Conservation (phyloP, 257 asterid species). For the Linderniella brevidens region DNA sequence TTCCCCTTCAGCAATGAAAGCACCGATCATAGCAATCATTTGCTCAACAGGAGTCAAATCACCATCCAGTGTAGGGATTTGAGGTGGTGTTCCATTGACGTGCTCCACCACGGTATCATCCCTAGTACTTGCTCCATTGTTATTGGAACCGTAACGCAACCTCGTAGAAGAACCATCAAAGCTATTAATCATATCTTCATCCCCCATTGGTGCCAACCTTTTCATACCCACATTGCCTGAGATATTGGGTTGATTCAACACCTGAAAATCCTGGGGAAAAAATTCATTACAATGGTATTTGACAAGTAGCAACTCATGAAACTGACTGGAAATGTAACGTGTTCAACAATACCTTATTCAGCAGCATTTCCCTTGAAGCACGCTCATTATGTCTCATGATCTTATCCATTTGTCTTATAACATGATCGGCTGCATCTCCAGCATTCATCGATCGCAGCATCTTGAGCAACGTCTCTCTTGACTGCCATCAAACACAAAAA, state of each 20-base stretch:
- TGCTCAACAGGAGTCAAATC: conserved; percentile 66
- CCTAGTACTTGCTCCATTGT: conserved; percentile 17
- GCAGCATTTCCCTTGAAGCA: conserved; percentile 58
- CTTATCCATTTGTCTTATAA: conserved; percentile 72
- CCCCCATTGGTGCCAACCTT: conserved; percentile 37
- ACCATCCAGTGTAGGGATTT: conserved; percentile 31
- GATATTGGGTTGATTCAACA: conserved; percentile 26
- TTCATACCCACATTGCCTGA: conserved; percentile 55
- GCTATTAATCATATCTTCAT: conserved; percentile 36
- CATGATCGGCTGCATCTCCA: conserved; percentile 99
- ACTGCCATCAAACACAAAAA: conserved; percentile 25
- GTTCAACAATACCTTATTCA: conserved; percentile 43
- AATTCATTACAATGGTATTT: conserved; percentile 7
- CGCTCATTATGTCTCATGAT: conserved; percentile 70
- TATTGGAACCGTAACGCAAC: conserved; percentile 36
- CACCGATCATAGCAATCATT: conserved; percentile 86
- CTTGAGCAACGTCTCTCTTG: conserved; percentile 75
- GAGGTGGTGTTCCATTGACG: conserved; percentile 43
- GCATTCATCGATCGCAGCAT: conserved; percentile 84
- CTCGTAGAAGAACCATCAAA: conserved; percentile 38
- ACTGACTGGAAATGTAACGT: conserved; percentile 3
- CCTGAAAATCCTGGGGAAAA: conserved; percentile 56
- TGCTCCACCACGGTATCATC: conserved; percentile 39
- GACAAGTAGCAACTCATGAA: conserved; percentile 8
- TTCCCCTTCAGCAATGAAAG: conserved; percentile 93